Base-by-base conservation (phyloP, 495 filamentous ascomycete genomes). In the Thozetella sp. region DNA sequence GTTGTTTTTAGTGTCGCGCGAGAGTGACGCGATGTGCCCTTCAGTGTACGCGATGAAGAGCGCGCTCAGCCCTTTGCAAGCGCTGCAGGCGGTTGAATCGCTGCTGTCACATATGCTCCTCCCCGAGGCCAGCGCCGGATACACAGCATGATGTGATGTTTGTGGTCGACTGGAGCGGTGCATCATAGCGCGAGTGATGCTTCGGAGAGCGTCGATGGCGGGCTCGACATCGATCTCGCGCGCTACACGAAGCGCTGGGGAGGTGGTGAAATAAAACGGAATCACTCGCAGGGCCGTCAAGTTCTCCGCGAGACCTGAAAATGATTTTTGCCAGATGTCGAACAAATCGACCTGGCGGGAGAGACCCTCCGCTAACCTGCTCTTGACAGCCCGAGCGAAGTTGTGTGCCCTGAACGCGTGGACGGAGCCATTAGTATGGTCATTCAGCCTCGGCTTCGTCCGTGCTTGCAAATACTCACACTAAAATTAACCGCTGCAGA, bases 311-410 rank as follows among this genome's bases (percentile, higher is more conserved):
- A 48, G 43, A 48, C 43, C 43, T 10, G 43, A 48, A n/a, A 48
- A 48, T 10, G 43, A 48, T 19, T 48, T 48, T 20, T 48, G 43
- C 43, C 43, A 48, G 4, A 48, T 48, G 43, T 48, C 43, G n/a
- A 48, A 48, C 10, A 48, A n/a, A 20, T 48, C 43, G 4, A 48
- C 43, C 43, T 48, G 43, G 11, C 43, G 6, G 6, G 43, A 10
- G 4, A 48, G 43, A 11, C 43, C 43, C n/a, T 48, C 43, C 6
- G 43, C 43, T 48, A 48, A 48, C 43, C 43, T 48, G 43, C 43
- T 48, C 43, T 48, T 48, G 9, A 48, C 43, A n/a, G 43, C 43
- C n/a, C 43, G 43, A n/a, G 43, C 12, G n/a, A 48, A 48, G 43
- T 48, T 48, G n/a, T 48, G 43, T 48, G 43, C 43, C 20, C 43